phyloP scores from a whole-genome alignment of 805 yeast species.

The Yarrowia sp. region DNA sequence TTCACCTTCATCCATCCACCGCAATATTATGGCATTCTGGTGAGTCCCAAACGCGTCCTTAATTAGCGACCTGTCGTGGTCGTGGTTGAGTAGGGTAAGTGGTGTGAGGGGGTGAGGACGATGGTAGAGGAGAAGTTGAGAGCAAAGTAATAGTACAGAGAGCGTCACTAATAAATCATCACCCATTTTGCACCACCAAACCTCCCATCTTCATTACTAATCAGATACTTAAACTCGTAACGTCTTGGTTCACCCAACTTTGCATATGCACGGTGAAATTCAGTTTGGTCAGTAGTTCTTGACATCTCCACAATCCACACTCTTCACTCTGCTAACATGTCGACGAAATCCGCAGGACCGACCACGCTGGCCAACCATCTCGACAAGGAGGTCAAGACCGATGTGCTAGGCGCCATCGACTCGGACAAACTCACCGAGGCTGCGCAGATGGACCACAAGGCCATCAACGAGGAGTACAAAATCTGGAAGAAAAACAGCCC shows the following conservation, averaged over 20 bases:
- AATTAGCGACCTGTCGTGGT: conserved; percentile 21
- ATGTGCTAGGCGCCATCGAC: conserved; percentile 35
- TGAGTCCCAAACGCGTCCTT: conserved; percentile 16
- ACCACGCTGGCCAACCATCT: conserved; percentile 36
- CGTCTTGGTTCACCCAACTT: not conserved
- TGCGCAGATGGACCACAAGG: conserved; percentile 29
- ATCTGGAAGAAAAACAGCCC: conserved; percentile 70
- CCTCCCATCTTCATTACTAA: too few species aligned
- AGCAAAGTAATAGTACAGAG: not conserved
- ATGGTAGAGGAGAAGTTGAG: not conserved
- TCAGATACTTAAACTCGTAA: too few species aligned
- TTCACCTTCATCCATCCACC: too few species aligned
- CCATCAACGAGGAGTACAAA: conserved; percentile 51
- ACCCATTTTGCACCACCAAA: too few species aligned
- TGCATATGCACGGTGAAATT: conserved; percentile 20
- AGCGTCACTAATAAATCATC: not conserved
- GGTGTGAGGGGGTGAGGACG: not conserved
- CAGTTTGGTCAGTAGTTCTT: not conserved
- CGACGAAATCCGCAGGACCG: conserved; percentile 30
- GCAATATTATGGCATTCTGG: not conserved
- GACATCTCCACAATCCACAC: not conserved
- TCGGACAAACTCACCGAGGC: conserved; percentile 26
- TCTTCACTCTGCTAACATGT: conserved; percentile 1
- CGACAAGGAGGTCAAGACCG: conserved; percentile 38
- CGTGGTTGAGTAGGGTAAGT: conserved; percentile 10